These are phyloP conservation scores for Helotiales sp. DNA, from an alignment of 2,329 filamentous ascomycete genomes.

Conservation along the genomic window DNA sequence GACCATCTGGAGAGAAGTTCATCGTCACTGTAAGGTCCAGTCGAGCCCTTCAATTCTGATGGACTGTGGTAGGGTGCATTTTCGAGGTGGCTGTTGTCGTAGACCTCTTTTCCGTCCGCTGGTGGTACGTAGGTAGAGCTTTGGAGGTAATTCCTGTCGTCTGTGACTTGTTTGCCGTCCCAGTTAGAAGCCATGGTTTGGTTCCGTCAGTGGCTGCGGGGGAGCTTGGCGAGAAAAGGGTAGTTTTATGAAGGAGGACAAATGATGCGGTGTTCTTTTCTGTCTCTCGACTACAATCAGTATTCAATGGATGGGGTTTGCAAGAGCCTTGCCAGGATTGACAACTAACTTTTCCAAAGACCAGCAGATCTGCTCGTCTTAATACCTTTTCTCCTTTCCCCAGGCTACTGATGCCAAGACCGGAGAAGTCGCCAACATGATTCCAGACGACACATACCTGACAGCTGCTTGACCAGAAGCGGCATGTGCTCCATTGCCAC, in stretches of 20 bases:
- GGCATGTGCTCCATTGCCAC: background rate
- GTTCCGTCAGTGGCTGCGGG: background rate
- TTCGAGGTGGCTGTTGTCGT: constrained; percentile 1
- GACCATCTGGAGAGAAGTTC: constrained; percentile 10
- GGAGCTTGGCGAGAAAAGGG: constrained; percentile 2
- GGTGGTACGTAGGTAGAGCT: background rate
- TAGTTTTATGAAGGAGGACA: no score
- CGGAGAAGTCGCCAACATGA: background rate
- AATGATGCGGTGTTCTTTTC: background rate
- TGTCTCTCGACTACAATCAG: background rate
- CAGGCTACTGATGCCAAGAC: background rate
- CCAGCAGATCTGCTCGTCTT: background rate
- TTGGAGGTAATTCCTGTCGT: background rate
- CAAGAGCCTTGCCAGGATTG: background rate
- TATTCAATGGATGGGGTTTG: no score
- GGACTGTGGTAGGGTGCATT: background rate
- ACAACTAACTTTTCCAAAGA: background rate
- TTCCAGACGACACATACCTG: background rate
- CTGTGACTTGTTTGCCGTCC: background rate
- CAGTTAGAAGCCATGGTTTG: background rate
- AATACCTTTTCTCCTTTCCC: constrained; percentile 1
- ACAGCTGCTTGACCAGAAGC: background rate
- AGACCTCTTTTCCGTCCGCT: background rate
- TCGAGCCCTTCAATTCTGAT: constrained; percentile 3
- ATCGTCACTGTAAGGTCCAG: background rate